phyloP scores from a whole-genome alignment of 306 rosid species.

The Sicyos edulis region DNA sequence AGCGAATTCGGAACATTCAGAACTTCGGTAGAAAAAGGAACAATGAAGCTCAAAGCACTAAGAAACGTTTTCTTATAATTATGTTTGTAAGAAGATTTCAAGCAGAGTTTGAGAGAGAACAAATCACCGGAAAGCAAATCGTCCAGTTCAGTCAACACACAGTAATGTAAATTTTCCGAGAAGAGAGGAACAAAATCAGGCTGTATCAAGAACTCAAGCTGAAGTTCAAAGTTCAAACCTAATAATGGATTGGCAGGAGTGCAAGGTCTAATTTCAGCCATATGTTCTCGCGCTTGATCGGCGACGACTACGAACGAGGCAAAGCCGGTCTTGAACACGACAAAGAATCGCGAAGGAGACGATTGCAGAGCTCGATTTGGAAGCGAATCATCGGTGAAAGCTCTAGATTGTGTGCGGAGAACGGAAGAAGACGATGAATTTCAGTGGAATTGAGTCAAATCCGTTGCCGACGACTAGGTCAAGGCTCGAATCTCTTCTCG shows the following conservation, averaged over 20 bases:
- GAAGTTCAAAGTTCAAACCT: conserved; percentile 24
- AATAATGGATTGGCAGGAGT: conserved; percentile 32
- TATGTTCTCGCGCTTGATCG: conserved; percentile 21
- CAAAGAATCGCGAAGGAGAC: neutral
- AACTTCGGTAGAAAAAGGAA: neutral
- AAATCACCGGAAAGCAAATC: neutral
- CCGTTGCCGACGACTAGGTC: neutral
- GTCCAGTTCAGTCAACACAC: conserved; percentile 1
- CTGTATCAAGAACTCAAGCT: neutral
- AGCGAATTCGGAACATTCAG: neutral
- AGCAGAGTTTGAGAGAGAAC: neutral
- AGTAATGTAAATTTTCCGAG: neutral
- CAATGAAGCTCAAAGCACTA: neutral
- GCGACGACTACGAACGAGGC: neutral
- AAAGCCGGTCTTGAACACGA: neutral
- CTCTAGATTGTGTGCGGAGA: neutral
- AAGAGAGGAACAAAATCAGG: neutral
- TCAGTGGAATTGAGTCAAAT: neutral
- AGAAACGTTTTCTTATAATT: neutral
- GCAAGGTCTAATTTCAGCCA: conserved; percentile 37
- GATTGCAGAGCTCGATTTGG: neutral
- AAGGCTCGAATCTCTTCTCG: no score
- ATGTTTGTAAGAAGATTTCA: neutral
- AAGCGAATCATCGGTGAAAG: neutral
- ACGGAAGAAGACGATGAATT: neutral